phyloP scores from a whole-genome alignment of 768 basidiomycete species.

The Suillus lakei region DNA sequence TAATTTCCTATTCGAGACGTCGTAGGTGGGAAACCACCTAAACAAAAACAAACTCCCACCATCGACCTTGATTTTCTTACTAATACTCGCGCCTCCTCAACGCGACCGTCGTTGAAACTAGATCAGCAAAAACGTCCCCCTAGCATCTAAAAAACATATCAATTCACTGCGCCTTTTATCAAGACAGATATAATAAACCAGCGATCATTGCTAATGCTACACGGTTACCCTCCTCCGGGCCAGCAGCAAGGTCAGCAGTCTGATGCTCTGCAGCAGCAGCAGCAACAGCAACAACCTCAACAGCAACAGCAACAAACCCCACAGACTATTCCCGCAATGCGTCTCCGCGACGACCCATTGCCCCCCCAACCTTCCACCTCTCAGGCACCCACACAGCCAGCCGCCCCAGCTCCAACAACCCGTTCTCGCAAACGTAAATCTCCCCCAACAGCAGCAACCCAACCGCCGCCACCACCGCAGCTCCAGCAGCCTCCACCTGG shows the following conservation, averaged over 20 bases:
- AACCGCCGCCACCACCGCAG: conserved; percentile 23
- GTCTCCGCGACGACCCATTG: conserved; percentile 62
- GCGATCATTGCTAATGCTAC: conserved; percentile 9
- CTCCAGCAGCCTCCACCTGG: conserved; percentile 16
- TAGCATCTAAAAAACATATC: conserved; percentile 4
- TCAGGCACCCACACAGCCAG: conserved; percentile 14
- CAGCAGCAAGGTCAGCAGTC: conserved; percentile 7
- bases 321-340: conserved; percentile 44
- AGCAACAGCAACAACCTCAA: conserved; percentile 24
- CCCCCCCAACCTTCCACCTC: conserved; percentile 21
- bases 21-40: conserved; percentile 9
- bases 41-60: conserved; percentile 28
- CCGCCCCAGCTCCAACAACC: conserved; percentile 20
- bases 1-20: background rate
- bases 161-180: background rate
- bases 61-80: conserved; percentile 35
- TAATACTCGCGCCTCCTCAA: conserved; percentile 41
- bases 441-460: conserved; percentile 48
- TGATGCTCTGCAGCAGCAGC: conserved; percentile 35
- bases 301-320: conserved; percentile 20
- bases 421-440: conserved; percentile 71
- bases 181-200: background rate
- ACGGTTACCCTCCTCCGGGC: background rate
- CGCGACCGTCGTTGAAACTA: conserved; percentile 28
- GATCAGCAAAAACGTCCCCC: conserved; percentile 27